These are phyloP conservation scores for Cyberlindnera xishuangbannaensis DNA, from an alignment of 805 yeast species.

Conservation along the genomic window DNA sequence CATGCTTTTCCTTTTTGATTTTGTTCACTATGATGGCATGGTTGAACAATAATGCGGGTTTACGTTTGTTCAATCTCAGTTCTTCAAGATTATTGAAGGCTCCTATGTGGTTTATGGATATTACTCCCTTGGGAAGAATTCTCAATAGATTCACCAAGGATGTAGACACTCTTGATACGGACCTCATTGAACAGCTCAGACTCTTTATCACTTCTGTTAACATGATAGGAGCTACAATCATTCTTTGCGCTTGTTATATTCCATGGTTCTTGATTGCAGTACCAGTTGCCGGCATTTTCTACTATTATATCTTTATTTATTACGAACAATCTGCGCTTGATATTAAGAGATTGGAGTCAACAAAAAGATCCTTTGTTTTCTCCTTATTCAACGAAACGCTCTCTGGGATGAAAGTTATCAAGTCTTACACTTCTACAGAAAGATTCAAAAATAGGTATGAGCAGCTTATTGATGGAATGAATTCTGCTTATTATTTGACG, in stretches of 20 bases:
- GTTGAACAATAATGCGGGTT: conserved; percentile 49
- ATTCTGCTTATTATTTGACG: conserved; percentile 57
- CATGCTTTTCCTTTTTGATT: conserved; percentile 42
- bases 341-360: conserved; percentile 69
- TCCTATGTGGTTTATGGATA: conserved; percentile 80
- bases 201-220: conserved; percentile 47
- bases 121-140: conserved; percentile 82
- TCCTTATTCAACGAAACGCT: conserved; percentile 47
- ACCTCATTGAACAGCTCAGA: conserved; percentile 63
- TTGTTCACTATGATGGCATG: conserved; percentile 49
- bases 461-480: conserved; percentile 50
- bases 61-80: conserved; percentile 50
- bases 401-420: conserved; percentile 58
- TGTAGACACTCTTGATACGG: conserved; percentile 77
- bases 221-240: conserved; percentile 54
- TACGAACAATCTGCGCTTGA: conserved; percentile 74
- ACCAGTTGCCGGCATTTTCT: conserved; percentile 42
- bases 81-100: conserved; percentile 54
- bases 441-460: conserved; percentile 45
- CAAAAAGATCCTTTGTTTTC: conserved; percentile 64
- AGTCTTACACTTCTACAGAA: conserved; percentile 44
- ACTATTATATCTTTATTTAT: conserved; percentile 40
- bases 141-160: conserved; percentile 83
- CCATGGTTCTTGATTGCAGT: conserved; percentile 73
- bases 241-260: conserved; percentile 62